These are phyloP conservation scores for Salix brachista DNA, from an alignment of 345 rosid genomes.

Conservation along the genomic window DNA sequence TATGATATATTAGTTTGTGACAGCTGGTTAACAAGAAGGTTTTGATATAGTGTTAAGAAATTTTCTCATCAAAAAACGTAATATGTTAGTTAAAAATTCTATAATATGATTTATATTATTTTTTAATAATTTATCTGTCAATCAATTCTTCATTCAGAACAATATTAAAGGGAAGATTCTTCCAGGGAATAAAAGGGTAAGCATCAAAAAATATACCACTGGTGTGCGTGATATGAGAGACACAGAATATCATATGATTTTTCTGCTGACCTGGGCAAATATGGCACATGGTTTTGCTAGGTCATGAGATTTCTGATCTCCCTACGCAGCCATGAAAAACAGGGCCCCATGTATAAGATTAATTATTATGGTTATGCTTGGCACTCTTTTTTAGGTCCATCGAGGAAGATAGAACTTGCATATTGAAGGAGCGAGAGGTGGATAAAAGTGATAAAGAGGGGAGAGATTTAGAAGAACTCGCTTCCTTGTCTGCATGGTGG, in stretches of 20 bases:
- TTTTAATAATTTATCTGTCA: too few species aligned
- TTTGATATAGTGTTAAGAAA: too few species aligned
- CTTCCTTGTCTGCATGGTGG: conserved; percentile 34
- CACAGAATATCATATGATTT: background rate
- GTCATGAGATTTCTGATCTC: background rate
- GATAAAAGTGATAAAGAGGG: conserved; percentile 8
- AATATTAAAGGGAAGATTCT: too few species aligned
- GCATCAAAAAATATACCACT: background rate
- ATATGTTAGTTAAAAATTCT: too few species aligned
- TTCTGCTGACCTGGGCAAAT: background rate
- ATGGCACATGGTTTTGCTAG: background rate
- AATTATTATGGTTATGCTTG: too few species aligned
- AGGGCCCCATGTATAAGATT: background rate
- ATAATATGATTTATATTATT: too few species aligned
- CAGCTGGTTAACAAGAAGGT: too few species aligned
- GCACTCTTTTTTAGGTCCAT: conserved; percentile 7
- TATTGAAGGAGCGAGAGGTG: conserved; percentile 1
- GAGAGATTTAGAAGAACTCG: conserved; percentile 17
- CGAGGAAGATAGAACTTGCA: background rate
- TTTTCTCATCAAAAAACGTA: accelerated
- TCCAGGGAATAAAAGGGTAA: background rate
- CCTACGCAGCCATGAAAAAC: background rate
- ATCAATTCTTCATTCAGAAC: background rate
- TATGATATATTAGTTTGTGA: too few species aligned
- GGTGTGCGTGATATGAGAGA: too few species aligned